These are phyloP conservation scores for Trichophyton mentagrophytes DNA, from an alignment of 2,329 filamentous ascomycete species.

Conservation along the genomic window DNA sequence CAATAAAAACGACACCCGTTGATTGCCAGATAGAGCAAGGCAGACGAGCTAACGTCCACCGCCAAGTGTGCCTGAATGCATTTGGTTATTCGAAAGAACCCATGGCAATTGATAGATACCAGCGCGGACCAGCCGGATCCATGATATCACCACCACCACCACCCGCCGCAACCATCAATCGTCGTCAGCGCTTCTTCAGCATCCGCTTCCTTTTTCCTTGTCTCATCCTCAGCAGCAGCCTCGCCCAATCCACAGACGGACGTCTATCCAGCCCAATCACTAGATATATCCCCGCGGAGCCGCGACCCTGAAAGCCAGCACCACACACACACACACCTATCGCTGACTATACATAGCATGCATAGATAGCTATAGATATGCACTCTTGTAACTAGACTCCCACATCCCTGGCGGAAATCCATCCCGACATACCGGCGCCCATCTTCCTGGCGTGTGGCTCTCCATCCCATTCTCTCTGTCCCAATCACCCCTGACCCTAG, in stretches of 20 bases:
- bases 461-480: no score
- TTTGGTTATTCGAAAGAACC: background rate
- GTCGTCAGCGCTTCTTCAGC: background rate
- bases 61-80: background rate
- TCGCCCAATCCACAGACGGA: background rate
- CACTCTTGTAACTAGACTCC: background rate
- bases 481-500: background rate
- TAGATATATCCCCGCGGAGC: background rate
- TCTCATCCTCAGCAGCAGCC: background rate
- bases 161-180: no score
- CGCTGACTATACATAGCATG: background rate
- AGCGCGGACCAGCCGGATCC: background rate
- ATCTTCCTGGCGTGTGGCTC: background rate
- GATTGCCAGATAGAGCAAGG: background rate
- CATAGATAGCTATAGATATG: background rate
- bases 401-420: conserved; percentile 1
- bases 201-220: background rate
- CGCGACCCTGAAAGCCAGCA: background rate
- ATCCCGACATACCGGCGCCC: conserved; percentile 1
- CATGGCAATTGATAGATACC: background rate
- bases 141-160: background rate
- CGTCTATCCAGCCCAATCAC: background rate
- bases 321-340: background rate
- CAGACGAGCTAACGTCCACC: background rate
- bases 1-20: background rate